These are phyloP conservation scores for Mycena kentingensis DNA, from an alignment of 768 basidiomycete species.

Conservation along the genomic window DNA sequence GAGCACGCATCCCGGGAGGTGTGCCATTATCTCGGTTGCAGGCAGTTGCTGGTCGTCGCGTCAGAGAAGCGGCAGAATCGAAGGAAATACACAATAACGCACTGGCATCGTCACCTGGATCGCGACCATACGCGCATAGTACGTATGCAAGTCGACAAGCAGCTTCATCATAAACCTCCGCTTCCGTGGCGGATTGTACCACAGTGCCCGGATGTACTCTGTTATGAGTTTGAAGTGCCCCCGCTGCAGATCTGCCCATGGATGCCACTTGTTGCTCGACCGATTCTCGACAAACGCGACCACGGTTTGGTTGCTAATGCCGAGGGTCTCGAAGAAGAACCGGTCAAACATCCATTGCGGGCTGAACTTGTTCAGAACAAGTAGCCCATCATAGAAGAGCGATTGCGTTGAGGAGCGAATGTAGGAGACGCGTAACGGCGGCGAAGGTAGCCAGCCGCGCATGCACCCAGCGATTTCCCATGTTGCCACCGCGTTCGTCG, in stretches of 20 bases:
- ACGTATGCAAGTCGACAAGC: constrained; percentile 63
- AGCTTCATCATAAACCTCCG: constrained; percentile 66
- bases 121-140: constrained; percentile 52
- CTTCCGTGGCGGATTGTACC: constrained; percentile 69
- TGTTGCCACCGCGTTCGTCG: constrained; percentile 45
- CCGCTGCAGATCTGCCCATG: constrained; percentile 44
- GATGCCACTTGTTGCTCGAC: constrained; percentile 40
- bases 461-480: constrained; percentile 68
- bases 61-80: not conserved
- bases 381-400: constrained; percentile 56
- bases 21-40: constrained; percentile 36
- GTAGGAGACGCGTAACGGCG: constrained; percentile 51
- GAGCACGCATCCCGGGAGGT: constrained; percentile 51
- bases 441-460: constrained; percentile 47
- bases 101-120: constrained; percentile 23
- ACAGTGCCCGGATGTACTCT: constrained; percentile 59
- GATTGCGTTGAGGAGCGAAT: constrained; percentile 68
- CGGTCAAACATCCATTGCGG: constrained; percentile 59
- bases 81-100: not conserved
- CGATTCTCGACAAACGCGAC: constrained; percentile 38
- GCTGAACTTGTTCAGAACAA: constrained; percentile 53
- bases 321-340: constrained; percentile 66
- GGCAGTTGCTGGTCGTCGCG: constrained; percentile 31
- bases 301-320: constrained; percentile 52
- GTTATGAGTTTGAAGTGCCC: constrained; percentile 54